Base-by-base conservation (phyloP, 139 green algal genomes). In the Zygnema cylindricum region DNA sequence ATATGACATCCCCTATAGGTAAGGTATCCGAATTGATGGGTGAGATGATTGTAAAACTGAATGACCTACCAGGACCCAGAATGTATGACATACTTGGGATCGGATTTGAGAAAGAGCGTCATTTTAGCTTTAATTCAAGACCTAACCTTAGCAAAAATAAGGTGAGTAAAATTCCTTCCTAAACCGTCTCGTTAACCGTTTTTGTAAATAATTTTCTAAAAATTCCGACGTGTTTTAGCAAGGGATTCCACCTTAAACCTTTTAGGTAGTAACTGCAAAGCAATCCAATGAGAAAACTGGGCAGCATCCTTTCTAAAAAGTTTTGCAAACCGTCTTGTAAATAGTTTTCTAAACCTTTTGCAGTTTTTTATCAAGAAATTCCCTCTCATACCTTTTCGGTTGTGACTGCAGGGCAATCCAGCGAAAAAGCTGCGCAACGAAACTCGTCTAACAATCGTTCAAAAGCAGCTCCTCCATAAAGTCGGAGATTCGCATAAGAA, bases 381-480 rank as follows among this genome's bases (percentile, higher is more conserved):
- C n/a, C n/a, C n/a, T n/a, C n/a, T n/a, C n/a, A 38, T 30, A 97
- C 95, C 92, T 82, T 92, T 69, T 91, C 86, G 22, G 42, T 33
- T 25, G 86, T 89, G 25, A 90, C 43, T 43, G 40, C 21, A 87
- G 96, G 96, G 91, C 97, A 98, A 35, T 88, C 81, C 22, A 97
- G 83, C 2, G 82, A 87, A 36, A 93, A 88, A 16, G 95, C 94
- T 1, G 95, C 96, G 69, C 92, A 92, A 63, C 96, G 94, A 79
- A 98, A 98, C 91, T 98, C 96, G 23, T 96, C 92, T 81, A 98
- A 87, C 69, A 93, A 95, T 1, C 96, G 94, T 93, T 98, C 96
- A 82, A 98, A 98, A 0, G 96, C 95, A 7, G 96, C 96, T 1
- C 96, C 96, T 1, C 96, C 96, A 90, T 97, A 98, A 85, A 98